Evolutionary conservation across 176 grass and related monocot species (phyloP).

Genomic region (Hordeum vulgare): MorexV3_pseudomolecules_assembly NC_058521.1:523806448-523806947

Average conservation of each 20-base stretch:
- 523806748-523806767: constrained; percentile 67
- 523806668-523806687: background rate
- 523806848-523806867: constrained; percentile 43
- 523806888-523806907: constrained; percentile 53
- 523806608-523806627: background rate
- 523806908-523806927: constrained; percentile 59
- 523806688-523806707: constrained; percentile 41
- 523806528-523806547: constrained; percentile 10
- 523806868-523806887: constrained; percentile 75
- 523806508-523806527: background rate
- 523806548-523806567: background rate
- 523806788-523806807: constrained; percentile 75
- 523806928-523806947: constrained; percentile 62
- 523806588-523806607: too few species aligned
- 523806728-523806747: constrained; percentile 32
- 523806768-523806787: constrained; percentile 93
- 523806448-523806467: constrained; percentile 13
- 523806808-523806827: constrained; percentile 78
- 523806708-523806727: constrained; percentile 26
- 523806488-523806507: constrained; percentile 5
- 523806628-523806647: background rate
- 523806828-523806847: constrained; percentile 37
- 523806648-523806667: background rate
- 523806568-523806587: too few species aligned
- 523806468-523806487: constrained; percentile 2